Base-by-base conservation (phyloP, 2,329 filamentous ascomycete species). In the Macrophomina phaseolina region DNA sequence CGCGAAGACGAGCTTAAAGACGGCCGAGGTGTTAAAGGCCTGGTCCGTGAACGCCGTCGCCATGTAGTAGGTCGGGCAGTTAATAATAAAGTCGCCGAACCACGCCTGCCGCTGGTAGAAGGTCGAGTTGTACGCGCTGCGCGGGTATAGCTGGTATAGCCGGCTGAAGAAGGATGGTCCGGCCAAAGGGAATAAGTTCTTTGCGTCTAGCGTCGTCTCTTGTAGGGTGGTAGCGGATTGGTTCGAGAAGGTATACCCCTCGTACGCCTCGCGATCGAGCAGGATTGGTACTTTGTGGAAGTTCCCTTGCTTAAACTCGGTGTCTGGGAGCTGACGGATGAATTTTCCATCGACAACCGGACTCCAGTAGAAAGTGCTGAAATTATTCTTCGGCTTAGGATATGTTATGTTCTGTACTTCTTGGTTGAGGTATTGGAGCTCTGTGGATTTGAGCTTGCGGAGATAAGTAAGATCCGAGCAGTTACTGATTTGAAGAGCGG, bases 21-120 rank as follows among this genome's bases (percentile, higher is more conserved):
- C 71, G 18, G 74, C 71, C 18, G 56, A 46, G 4, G 30, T 28
- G n/a, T 62, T 62, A 45, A 18, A 51, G 1, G 36, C 48, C 16
- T 51, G 42, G 38, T 65, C 63, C 1, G 40, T 40, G 66, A 76
- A 75, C 3, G 79, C 79, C 12, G 72, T 73, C 4, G 78, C 78
- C 60, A 80, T 76, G 75, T 78, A 81, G 70, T 80, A 78, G 11
- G 71, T 73, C 4, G 77, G 77, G 65, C 79, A 81, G 62, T 74
- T 75, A 69, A 82, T 81, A 40, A 81, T 79, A 67, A 78, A 81
- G 68, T 83, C 81, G 8, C 80, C 80, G 67, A 80, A 83, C 71
- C 75, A 76, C 2, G 73, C 72, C 55, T 75, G 71, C 5, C 78
- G 72, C 63, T 78, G 78, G 68, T 71, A 80, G 67, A 80, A 76